Evolutionary conservation across 129 eudicot species (phyloP).

Genomic region (Arctium lappa): DNA sequence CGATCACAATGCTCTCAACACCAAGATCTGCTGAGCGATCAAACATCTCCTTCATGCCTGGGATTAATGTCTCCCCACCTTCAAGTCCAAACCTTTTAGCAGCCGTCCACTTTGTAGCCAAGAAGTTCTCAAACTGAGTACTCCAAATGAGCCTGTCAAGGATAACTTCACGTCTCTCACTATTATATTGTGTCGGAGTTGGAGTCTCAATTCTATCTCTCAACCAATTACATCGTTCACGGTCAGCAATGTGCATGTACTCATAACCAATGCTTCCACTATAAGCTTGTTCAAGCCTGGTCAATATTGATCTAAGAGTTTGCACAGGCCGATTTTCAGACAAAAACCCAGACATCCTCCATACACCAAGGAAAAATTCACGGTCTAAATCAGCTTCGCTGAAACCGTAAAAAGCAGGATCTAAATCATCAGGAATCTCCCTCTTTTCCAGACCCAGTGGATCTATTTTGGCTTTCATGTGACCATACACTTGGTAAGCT

Average conservation of each 20-base stretch:
- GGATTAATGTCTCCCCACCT: conserved; percentile 94
- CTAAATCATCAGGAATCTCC: conserved; percentile 67
- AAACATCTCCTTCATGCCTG: conserved; percentile 99
- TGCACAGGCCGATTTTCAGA: conserved; percentile 98
- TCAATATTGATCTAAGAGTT: conserved; percentile 74
- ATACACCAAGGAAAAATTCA: conserved; percentile 88
- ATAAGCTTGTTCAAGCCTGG: conserved; percentile 95
- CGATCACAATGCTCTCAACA: conserved; percentile 96
- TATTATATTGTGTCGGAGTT: conserved; percentile 72
- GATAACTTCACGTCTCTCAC: conserved; percentile 85
- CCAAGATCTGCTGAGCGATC: conserved; percentile 95
- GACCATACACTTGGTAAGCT: conserved; percentile 97
- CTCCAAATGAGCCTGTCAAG: conserved; percentile 97
- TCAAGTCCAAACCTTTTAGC: conserved; percentile 98
- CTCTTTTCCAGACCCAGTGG: conserved; percentile 80
- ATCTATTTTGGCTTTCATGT: conserved; percentile 85
- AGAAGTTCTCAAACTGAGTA: conserved; percentile 88
- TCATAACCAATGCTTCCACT: conserved; percentile 88
- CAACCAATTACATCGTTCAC: conserved; percentile 90
- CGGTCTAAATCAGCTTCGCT: conserved; percentile 88
- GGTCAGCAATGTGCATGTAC: conserved; percentile 97
- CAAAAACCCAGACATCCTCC: conserved; percentile 91
- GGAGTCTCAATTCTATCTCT: conserved; percentile 93
- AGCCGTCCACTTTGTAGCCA: conserved; percentile 98
- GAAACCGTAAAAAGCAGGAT: conserved; percentile 82